phyloP scores from a whole-genome alignment of 768 basidiomycete genomes.

The Boletus patriciae region DNA sequence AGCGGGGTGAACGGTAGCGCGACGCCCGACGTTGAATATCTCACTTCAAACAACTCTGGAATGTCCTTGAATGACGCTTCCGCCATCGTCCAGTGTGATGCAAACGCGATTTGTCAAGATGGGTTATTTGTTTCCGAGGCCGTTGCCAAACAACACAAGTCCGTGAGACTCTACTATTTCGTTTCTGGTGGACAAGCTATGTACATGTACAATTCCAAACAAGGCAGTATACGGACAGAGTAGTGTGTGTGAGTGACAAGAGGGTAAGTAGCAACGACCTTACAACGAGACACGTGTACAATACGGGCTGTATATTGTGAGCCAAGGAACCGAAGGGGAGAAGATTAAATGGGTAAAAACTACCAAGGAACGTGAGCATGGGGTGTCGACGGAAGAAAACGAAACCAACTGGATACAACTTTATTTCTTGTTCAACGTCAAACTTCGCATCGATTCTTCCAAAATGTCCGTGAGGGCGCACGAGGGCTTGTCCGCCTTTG shows the following conservation, averaged over 20 bases:
- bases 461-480: constrained; percentile 43
- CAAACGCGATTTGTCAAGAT: not conserved
- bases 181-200: constrained; percentile 3
- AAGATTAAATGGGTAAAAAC: constrained; percentile 17
- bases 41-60: constrained; percentile 94
- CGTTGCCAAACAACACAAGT: constrained; percentile 28
- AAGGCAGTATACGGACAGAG: constrained; percentile 3
- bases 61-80: constrained; percentile 88
- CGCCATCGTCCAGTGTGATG: constrained; percentile 43
- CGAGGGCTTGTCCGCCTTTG: constrained; percentile 19
- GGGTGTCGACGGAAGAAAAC: not conserved
- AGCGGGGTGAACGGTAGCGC: not conserved
- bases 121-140: constrained; percentile 22
- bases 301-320: constrained; percentile 5
- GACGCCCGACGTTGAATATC: constrained; percentile 12
- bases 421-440: constrained; percentile 58
- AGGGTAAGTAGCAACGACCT: constrained; percentile 12
- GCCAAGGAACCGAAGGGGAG: constrained; percentile 14
- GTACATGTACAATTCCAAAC: constrained; percentile 23
- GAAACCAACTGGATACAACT: not conserved
- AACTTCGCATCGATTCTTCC: constrained; percentile 69
- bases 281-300: not conserved
- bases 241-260: constrained; percentile 13
- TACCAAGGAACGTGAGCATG: not conserved
- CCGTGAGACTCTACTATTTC: constrained; percentile 13